Evolutionary conservation across 2,329 filamentous ascomycete genomes (phyloP), one percentile per base, ranked within the genome.

Genomic region (Aureobasidium subglaciale): DNA sequence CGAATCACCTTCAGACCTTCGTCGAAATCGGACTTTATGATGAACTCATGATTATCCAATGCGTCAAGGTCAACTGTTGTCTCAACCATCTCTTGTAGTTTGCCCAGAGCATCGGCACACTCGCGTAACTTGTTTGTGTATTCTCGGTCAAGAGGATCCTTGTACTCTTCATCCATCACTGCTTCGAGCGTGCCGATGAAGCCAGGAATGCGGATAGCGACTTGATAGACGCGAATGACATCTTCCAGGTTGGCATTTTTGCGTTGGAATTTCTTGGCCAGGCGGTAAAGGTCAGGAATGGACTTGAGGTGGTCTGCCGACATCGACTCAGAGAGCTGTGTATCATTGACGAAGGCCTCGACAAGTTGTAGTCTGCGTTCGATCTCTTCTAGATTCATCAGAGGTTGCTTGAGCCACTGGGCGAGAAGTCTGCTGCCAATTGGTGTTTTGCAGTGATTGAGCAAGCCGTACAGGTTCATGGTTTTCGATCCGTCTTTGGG

Each of bases 11-110:
- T 84, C 34, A 99, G 77, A 55, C 85, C 82, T 57, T 96, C 90
- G 65, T 99, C 93, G 61, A 96, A 99, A 67, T 99, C 93, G 1
- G 95, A 88, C 72, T 97, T 99, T 79, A 99, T 99, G 64, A 96
- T 92, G 73, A 95, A 99, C 68, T 99, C 93, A 67, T 99, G 93
- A 62, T 93, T 90, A 65, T 99, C 92, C 10, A 99, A 81, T 2
- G 93, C 93, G 57, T 96, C 89, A 0, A 99, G 81, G 66, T 99
- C 93, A 13, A 99, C 91, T 0, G 95, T 99, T 1, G 93, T 96
- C 74, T 99, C 93, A 0, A 99, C 93, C 90, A 99, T 96, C 68
- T 99, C 93, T 66, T 92, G 88, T 10, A 99, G 77, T 67, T 90
- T 96, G 24, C 81, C 85, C 49, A 99, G 79, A 65, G 85, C 88